Conservation (phyloP, 2,329 filamentous ascomycete species). For the Colletotrichum australisinense region DNA sequence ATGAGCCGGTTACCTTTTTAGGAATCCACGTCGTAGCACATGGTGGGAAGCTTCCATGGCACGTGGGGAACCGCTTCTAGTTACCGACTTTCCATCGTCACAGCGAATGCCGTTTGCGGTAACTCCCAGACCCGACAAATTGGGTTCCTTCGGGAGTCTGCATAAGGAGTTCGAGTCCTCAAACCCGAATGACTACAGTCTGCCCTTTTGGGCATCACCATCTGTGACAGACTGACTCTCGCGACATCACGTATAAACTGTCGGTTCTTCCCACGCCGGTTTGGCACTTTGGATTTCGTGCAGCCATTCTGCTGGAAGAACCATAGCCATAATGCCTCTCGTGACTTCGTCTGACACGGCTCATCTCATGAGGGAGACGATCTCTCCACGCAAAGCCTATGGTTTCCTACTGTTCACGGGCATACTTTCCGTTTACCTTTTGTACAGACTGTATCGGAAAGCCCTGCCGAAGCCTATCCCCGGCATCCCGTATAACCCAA, state of each 20-base stretch:
- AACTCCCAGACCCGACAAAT: neutral
- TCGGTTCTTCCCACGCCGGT: neutral
- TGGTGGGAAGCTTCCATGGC: neutral
- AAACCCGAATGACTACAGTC: neutral
- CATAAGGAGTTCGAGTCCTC: neutral
- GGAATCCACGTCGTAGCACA: neutral
- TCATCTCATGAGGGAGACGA: neutral
- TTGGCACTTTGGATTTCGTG: neutral
- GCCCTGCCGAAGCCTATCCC: constrained; percentile 27
- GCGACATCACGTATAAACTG: neutral
- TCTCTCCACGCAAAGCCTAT: neutral
- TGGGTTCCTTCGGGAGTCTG: neutral
- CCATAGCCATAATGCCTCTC: neutral
- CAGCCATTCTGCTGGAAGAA: neutral
- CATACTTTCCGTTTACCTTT: neutral
- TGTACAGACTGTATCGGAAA: neutral
- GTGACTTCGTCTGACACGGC: neutral
- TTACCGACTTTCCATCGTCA: neutral
- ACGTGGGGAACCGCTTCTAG: neutral
- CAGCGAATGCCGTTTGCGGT: neutral
- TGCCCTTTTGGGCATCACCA: neutral
- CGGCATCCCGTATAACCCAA: constrained; percentile 15
- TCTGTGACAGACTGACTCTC: neutral
- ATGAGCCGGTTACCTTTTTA: neutral
- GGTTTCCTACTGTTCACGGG: neutral